Evolutionary conservation across 176 grass and related monocot genomes (phyloP).

Genomic region (Oryza officinalis): DNA sequence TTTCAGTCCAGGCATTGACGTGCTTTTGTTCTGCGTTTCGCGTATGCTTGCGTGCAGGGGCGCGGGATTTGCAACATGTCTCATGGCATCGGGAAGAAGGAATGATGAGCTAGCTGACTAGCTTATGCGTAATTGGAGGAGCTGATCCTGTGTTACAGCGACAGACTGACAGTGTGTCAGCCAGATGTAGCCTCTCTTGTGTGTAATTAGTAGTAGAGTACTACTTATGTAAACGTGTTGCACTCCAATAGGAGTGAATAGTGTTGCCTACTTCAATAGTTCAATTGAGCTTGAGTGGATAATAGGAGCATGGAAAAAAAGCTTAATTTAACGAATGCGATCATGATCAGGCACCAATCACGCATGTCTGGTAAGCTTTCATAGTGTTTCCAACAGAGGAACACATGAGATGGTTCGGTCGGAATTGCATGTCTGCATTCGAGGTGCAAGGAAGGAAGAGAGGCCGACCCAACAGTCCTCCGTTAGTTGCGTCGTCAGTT

Average conservation of each 20-base stretch:
- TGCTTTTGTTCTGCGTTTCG: not conserved
- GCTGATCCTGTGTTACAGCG: not conserved
- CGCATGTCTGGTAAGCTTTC: not conserved
- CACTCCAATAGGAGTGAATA: not conserved
- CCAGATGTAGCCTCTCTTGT: not conserved
- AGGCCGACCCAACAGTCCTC: not conserved
- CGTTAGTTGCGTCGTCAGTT: not conserved
- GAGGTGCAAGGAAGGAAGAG: not conserved
- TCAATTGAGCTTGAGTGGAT: not conserved
- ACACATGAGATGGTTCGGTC: not conserved
- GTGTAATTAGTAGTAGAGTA: not conserved
- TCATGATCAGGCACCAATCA: not conserved
- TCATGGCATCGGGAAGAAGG: conserved; percentile 70
- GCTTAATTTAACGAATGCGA: not conserved
- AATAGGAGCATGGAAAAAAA: not conserved
- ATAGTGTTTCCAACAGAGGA: not conserved
- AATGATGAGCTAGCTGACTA: not conserved
- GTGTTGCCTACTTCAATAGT: not conserved
- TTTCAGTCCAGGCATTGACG: not conserved
- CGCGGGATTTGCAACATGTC: conserved; percentile 77
- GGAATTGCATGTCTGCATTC: not conserved
- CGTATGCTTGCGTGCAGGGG: conserved; percentile 37
- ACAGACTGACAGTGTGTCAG: not conserved
- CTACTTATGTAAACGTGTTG: not conserved
- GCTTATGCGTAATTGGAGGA: not conserved